Base-by-base conservation (phyloP, 139 green algal species). In the Desmodesmus armatus region DNA sequence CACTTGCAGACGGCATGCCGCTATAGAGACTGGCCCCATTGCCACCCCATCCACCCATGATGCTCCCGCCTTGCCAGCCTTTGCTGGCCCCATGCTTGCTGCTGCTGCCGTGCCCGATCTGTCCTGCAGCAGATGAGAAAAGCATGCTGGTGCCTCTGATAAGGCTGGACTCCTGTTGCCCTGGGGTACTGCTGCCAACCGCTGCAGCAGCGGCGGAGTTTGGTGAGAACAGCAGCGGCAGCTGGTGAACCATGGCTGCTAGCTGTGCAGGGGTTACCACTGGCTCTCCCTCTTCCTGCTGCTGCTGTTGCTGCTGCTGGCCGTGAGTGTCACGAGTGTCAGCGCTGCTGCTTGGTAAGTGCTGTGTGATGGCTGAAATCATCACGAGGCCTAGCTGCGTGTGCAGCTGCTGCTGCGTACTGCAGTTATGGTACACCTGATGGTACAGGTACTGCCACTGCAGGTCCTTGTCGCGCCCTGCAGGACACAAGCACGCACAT, bases 371-470 rank as follows among this genome's bases (percentile, higher is more conserved):
- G 23, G 76, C 55, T 55, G 35, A 35, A 3, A 82, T 31, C 39
- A 95, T 88, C 78, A 87, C 88, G 1, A 88, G 49, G 0, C 88
- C 92, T 27, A 96, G 90, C 89, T 96, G 90, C 0, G 92, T 96
- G 78, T 96, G 93, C 21, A 95, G 37, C 0, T 78, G 73, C 73
- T 80, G 73, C 37, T 67, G 7, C 35, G n/a, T 51, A 39, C 53
- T 86, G 63, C 27, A 27, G 41, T 23, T n/a, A 15, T 72, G 65
- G 31, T 87, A 78, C 73, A 96, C 92, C 29, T 94, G 81, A 47
- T 94, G 88, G 9, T 93, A 87, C 78, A 96, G 88, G 88, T 95
- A 96, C 21, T 88, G 88, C 89, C 90, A 94, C 21, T 86, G 87
- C 51, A 93, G 83, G 29, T 91, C 87, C 0, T n/a, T 72, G 15